phyloP scores from a whole-genome alignment of 371 early-diverging fungal species.

The Gilbertella persicaria region DNA sequence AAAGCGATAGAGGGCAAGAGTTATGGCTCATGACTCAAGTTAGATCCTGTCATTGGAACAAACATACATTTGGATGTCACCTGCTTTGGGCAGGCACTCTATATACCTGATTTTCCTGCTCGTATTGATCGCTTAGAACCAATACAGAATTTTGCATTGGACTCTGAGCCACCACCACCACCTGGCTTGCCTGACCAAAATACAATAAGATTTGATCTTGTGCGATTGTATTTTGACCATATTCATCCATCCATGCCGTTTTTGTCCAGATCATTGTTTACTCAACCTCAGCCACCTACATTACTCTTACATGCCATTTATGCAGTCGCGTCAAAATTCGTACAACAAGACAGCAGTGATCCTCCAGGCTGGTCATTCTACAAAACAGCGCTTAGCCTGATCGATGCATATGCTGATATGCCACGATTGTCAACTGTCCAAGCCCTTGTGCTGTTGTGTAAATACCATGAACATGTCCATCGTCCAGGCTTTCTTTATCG shows the following conservation, averaged over 20 bases:
- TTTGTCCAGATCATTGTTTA: conserved; percentile 44
- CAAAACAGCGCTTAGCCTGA: conserved; percentile 28
- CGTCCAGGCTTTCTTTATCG: conserved; percentile 51
- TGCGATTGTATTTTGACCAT: conserved; percentile 48
- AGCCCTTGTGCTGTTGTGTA: conserved; percentile 45
- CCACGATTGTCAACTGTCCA: conserved; percentile 50
- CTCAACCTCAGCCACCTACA: conserved; percentile 44
- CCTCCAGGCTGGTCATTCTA: conserved; percentile 50
- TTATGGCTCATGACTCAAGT: not conserved
- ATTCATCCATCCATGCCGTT: conserved; percentile 65
- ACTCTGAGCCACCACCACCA: conserved; percentile 12
- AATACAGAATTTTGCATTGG: not conserved
- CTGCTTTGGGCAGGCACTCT: conserved; percentile 18
- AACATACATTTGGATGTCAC: conserved; percentile 13
- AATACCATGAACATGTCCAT: conserved; percentile 46
- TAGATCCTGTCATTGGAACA: conserved; percentile 4
- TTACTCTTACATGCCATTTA: conserved; percentile 60
- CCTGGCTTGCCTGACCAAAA: conserved; percentile 3
- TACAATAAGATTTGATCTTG: conserved; percentile 20
- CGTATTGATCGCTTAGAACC: conserved; percentile 25
- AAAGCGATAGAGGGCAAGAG: not conserved
- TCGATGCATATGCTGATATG: conserved; percentile 43
- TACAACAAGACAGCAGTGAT: not conserved
- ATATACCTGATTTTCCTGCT: conserved; percentile 18
- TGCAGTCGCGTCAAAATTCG: conserved; percentile 48